These are phyloP conservation scores for Paspalum vaginatum DNA, from an alignment of 176 grass and related monocot genomes.

Conservation along the genomic window DNA sequence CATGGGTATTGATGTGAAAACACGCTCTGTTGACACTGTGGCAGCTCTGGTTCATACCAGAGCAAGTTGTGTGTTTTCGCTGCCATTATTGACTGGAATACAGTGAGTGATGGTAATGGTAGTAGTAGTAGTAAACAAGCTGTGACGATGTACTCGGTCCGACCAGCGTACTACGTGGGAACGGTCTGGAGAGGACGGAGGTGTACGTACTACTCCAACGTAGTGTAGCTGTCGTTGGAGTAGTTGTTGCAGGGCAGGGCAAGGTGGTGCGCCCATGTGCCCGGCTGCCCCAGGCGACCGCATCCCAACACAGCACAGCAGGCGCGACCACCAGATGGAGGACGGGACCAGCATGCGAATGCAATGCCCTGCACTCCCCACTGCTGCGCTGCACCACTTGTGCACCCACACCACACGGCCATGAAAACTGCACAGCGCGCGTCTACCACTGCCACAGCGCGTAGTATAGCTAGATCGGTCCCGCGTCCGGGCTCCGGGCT, in stretches of 20 bases:
- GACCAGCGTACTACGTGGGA: too few species aligned
- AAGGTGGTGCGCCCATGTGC: constrained; percentile 43
- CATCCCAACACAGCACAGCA: constrained; percentile 51
- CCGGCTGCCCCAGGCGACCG: constrained; percentile 50
- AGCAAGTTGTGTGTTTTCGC: background rate
- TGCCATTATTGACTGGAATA: background rate
- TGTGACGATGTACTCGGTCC: too few species aligned
- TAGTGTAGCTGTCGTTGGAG: too few species aligned
- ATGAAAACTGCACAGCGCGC: constrained; percentile 13
- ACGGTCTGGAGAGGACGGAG: too few species aligned
- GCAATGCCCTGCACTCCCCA: too few species aligned
- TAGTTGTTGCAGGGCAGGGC: background rate
- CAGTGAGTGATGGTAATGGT: background rate
- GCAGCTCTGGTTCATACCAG: too few species aligned
- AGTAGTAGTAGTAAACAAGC: background rate
- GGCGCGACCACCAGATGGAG: constrained; percentile 38
- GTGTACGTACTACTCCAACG: too few species aligned
- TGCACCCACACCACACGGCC: background rate
- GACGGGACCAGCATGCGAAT: constrained; percentile 34
- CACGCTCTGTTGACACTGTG: background rate
- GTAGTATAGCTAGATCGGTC: constrained; percentile 1
- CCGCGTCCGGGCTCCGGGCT: background rate
- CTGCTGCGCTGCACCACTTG: background rate
- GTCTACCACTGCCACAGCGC: too few species aligned
- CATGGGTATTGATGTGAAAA: background rate